Base-by-base conservation (phyloP, 805 yeast genomes). In the Saccharomycopsis sp. region DNA sequence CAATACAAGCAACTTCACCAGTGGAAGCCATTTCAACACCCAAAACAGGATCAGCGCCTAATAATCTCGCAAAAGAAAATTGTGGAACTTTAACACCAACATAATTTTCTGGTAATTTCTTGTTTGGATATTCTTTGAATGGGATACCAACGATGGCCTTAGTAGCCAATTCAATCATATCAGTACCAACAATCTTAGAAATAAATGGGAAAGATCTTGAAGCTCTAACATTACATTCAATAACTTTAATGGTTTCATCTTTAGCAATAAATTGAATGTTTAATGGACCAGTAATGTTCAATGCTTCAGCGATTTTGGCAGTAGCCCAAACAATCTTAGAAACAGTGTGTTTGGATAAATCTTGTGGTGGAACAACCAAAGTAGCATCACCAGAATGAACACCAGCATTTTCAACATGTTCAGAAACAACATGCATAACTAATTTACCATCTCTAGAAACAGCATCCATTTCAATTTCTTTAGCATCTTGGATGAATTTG, bases 1-100 rank as follows among this genome's bases (percentile, higher is more conserved):
- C 99, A 61, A 93, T 90, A 52, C 94, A 78, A 40, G 99, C 99
- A 60, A 89, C 97, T 66, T 88, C 97, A 74, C 97, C 97, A 51
- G 97, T 90, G 24, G 97, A 90, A 16, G 97, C 96, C 97, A 90
- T 90, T 69, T 90, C 97, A 53, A 90, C 97, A 70, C 97, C 97
- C 54, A 90, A 72, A 51, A 90, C 88, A 43, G 97, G 97, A 64
- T 90, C 97, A 45, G 97, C 97, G 56, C 97, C 97, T 39, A 96
- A 85, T 55, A 90, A 75, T 65, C 97, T 81, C 24, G 97, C 84
- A 80, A 93, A 90, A 4, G 97, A 89, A 68, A 90, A 90, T 67
- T 90, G 97, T 9, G 97, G 97, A 48, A 89, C 97, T 72, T 90
- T 90, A 51, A 88, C 79, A 50, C 96, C 96, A 63, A 93, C 94